Conservation (phyloP, 2,329 filamentous ascomycete species). For the Ciborinia camelliae region DNA sequence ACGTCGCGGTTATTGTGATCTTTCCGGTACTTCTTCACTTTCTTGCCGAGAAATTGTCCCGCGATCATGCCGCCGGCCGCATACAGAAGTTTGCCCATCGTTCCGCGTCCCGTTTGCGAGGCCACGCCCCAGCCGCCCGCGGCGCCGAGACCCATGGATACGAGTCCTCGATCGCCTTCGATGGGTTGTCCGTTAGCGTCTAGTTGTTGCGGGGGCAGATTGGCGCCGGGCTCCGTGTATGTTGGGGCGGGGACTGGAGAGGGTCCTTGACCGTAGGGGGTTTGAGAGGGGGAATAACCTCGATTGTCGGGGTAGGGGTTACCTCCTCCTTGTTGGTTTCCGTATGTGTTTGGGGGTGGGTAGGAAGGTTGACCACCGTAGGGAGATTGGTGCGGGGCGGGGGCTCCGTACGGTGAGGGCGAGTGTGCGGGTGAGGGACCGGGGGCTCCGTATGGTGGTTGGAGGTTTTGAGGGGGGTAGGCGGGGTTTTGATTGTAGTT, state of each 20-base stretch:
- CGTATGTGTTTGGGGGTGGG: background rate
- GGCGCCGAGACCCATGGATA: conserved; percentile 16
- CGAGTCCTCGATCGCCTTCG: conserved; percentile 13
- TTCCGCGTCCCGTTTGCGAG: background rate
- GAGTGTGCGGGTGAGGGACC: conserved; percentile 11
- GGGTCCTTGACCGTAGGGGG: conserved; percentile 2
- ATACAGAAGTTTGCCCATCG: conserved; percentile 1
- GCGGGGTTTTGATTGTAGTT: background rate
- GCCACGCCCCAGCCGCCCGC: conserved; percentile 4
- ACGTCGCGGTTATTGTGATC: conserved; percentile 12
- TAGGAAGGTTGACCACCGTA: background rate
- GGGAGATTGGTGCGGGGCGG: background rate
- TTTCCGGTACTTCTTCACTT: conserved; percentile 9
- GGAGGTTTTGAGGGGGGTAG: conserved; percentile 8
- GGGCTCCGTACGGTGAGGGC: background rate
- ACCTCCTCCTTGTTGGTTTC: conserved; percentile 8
- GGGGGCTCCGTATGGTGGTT: conserved; percentile 4
- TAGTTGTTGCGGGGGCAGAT: background rate
- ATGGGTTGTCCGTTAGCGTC: conserved; percentile 9
- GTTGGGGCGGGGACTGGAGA: background rate
- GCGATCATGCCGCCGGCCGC: conserved; percentile 4
- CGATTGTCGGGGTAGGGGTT: background rate
- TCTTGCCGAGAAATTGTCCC: conserved; percentile 9
- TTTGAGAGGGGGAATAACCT: background rate
- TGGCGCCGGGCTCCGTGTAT: conserved; percentile 13